phyloP scores from a whole-genome alignment of 805 yeast species.

The Hagleromyces aurorensis region DNA sequence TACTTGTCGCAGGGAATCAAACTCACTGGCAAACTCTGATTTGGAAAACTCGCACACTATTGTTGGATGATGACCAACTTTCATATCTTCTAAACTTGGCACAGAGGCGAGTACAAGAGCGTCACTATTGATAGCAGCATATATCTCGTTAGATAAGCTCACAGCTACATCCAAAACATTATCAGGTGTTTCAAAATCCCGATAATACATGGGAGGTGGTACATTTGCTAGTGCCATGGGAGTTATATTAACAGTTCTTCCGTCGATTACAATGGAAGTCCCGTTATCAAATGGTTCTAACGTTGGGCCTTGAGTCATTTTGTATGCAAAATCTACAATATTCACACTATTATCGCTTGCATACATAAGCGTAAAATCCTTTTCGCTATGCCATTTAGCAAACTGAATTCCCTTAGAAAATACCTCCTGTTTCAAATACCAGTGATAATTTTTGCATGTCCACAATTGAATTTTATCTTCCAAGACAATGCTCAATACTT shows the following conservation, averaged over 20 bases:
- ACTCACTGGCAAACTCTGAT: constrained; percentile 32
- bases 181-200: constrained; percentile 49
- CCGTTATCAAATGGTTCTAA: constrained; percentile 66
- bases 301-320: constrained; percentile 61
- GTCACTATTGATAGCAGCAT: constrained; percentile 50
- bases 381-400: constrained; percentile 83
- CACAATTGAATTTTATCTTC: constrained; percentile 67
- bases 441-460: constrained; percentile 88
- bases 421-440: constrained; percentile 87
- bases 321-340: constrained; percentile 59
- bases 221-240: constrained; percentile 80
- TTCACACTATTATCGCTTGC: constrained; percentile 48
- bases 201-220: constrained; percentile 87
- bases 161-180: constrained; percentile 61
- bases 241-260: constrained; percentile 59
- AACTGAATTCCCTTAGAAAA: constrained; percentile 31
- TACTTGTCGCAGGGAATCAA: constrained; percentile 54
- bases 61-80: constrained; percentile 41
- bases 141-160: constrained; percentile 46
- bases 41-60: constrained; percentile 28
- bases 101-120: constrained; percentile 40
- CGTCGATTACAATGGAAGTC: constrained; percentile 75
- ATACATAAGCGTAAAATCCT: constrained; percentile 65
- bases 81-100: constrained; percentile 36
- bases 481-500: constrained; percentile 63